These are phyloP conservation scores for Fusarium sacchari DNA, from an alignment of 2,329 filamentous ascomycete species.

Conservation along the genomic window DNA sequence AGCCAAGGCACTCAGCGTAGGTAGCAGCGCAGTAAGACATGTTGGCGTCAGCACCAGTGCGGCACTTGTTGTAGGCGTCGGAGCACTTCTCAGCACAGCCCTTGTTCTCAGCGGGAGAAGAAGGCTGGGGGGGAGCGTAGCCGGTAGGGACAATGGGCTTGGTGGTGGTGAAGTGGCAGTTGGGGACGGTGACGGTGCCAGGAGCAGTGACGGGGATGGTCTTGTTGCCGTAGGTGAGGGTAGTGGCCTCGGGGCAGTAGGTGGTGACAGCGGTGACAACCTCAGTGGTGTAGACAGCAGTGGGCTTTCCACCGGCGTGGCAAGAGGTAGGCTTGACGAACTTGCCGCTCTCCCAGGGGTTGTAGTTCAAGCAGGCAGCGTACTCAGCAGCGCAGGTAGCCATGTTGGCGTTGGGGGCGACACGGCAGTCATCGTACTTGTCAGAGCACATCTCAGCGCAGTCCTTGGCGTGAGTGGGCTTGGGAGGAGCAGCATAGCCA, in stretches of 20 bases:
- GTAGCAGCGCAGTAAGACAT: conserved; percentile 2
- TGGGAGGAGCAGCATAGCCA: conserved; percentile 16
- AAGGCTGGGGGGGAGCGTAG: conserved; percentile 27
- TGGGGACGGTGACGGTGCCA: conserved; percentile 24
- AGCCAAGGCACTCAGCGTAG: conserved; percentile 11
- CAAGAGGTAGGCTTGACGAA: conserved; percentile 32
- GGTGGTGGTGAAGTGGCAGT: conserved; percentile 25
- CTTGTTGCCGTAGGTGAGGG: conserved; percentile 46
- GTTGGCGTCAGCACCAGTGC: background rate
- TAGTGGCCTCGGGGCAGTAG: conserved; percentile 48
- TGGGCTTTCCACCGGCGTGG: conserved; percentile 60
- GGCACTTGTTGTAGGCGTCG: conserved; percentile 1
- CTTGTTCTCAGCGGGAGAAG: conserved; percentile 17
- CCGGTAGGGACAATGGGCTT: conserved; percentile 29
- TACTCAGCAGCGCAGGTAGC: conserved; percentile 39
- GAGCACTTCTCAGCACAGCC: conserved; percentile 18
- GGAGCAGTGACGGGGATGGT: conserved; percentile 28
- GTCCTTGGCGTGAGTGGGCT: conserved; percentile 13
- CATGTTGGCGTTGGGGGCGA: conserved; percentile 33
- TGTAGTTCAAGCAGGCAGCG: conserved; percentile 41
- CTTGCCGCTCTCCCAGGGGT: conserved; percentile 35
- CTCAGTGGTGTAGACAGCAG: conserved; percentile 26
- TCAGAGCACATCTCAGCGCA: conserved; percentile 32
- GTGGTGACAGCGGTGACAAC: conserved; percentile 50
- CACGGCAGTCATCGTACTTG: conserved; percentile 36